Evolutionary conservation across 2,329 filamentous ascomycete species (phyloP), one percentile per base, ranked within the genome.

Genomic region (Dendrostoma leiphaemia): DNA sequence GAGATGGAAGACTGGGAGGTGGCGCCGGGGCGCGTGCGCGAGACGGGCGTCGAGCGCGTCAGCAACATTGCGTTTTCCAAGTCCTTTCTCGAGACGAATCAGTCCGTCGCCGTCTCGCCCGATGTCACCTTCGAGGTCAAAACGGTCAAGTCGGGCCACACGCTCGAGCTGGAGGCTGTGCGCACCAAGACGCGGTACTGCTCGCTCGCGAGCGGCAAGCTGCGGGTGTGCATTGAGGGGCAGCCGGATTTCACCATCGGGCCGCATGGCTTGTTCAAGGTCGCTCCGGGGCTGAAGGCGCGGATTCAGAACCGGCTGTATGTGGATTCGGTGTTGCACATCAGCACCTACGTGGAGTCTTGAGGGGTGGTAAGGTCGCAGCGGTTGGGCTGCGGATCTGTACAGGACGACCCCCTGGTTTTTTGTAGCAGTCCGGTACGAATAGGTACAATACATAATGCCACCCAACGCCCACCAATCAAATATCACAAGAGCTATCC

Each of bases 1-100:
- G 67, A 70, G 48, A 69, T 71, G 68, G 68, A 71, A 51, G 63
- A 66, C 10, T 71, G 69, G 69, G 69, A 71, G 48, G 31, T 71
- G 1, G 69, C 67, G 1, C 69, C 69, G 0, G 69, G 69, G 3
- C 62, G 66, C 3, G 59, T 71, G 31, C 57, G 57, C 4, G 60
- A 60, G n/a, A 26, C 46, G 4, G 19, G 38, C 5, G 46, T n/a
- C 2, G 37, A 44, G 1, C 48, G 48, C 2, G 17, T 46, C 1
- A 54, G 64, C 17, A 63, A 63, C 41, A 58, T 68, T 17, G 69
- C 68, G 10, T 68, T 65, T 46, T 71, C 69, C 32, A 69, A 68
- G n/a, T 57, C 66, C 2, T 70, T 63, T 55, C 62, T 71, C 8
- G 63, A 61, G 6, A 59, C 61, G 3, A 47, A 56, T 7, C 58